These are phyloP conservation scores for Filosporella fistucella DNA, from an alignment of 495 filamentous ascomycete genomes.

Conservation along the genomic window DNA sequence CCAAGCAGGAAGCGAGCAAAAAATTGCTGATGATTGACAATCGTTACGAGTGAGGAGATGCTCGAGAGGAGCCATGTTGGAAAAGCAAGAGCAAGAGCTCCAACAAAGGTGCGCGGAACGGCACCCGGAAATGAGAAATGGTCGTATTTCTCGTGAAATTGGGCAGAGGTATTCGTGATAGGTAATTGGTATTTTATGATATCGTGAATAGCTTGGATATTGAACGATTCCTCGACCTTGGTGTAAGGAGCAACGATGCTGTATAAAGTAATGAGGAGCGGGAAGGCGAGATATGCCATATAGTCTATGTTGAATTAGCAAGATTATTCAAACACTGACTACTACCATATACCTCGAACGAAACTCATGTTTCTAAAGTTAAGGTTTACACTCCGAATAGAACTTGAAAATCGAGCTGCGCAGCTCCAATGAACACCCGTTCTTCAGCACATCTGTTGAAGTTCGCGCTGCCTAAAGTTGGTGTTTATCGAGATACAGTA, in stretches of 20 bases:
- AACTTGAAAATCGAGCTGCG: too few relatives aligned
- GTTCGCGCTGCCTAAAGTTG: too few relatives aligned
- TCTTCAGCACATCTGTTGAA: too few relatives aligned
- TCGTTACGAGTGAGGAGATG: too few relatives aligned
- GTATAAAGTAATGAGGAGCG: slow-evolving; percentile 66
- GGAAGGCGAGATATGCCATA: slow-evolving; percentile 53
- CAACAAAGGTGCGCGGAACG: slow-evolving; percentile 87
- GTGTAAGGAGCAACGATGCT: slow-evolving; percentile 82
- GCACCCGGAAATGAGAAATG: slow-evolving; percentile 89
- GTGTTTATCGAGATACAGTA: too few relatives aligned
- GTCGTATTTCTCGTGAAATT: slow-evolving; percentile 64
- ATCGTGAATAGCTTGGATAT: slow-evolving; percentile 92
- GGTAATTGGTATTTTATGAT: slow-evolving; percentile 78
- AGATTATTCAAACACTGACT: not conserved
- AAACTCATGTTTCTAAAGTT: too few relatives aligned
- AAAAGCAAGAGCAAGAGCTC: slow-evolving; percentile 67
- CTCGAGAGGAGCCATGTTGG: slow-evolving; percentile 50
- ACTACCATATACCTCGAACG: not conserved
- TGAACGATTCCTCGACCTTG: slow-evolving; percentile 99
- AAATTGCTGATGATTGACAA: slow-evolving; percentile 36
- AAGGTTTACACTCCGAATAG: too few relatives aligned
- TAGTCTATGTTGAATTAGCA: slow-evolving; percentile 33
- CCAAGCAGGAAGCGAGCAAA: slow-evolving; percentile 76
- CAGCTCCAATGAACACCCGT: too few relatives aligned
- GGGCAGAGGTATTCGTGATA: slow-evolving; percentile 40